These are phyloP conservation scores for Suillus subaureus DNA, from an alignment of 768 basidiomycete genomes.

Conservation along the genomic window DNA sequence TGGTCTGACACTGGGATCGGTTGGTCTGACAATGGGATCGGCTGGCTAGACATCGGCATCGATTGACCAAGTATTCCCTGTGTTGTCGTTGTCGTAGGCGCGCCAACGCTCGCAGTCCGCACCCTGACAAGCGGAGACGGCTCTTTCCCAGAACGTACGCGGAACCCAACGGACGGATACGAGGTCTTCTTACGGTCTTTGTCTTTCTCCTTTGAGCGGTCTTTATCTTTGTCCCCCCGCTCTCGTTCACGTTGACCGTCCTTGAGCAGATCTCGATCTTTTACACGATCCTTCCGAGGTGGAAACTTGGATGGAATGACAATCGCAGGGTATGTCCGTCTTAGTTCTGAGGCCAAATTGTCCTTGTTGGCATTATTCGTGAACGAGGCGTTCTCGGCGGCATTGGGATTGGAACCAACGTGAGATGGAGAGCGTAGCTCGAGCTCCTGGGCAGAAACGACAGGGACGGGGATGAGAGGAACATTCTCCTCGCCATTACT, in stretches of 20 bases:
- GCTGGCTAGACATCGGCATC: slow-evolving; percentile 10
- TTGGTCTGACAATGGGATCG: too few species aligned
- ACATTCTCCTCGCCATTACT: neutral
- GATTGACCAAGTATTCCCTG: slow-evolving; percentile 7
- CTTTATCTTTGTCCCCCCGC: slow-evolving; percentile 4
- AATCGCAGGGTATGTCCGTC: neutral
- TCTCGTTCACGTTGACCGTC: neutral
- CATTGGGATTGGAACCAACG: neutral
- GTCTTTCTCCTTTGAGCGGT: slow-evolving; percentile 34
- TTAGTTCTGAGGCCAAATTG: neutral
- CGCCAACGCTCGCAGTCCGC: slow-evolving; percentile 6
- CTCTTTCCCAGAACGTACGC: slow-evolving; percentile 44
- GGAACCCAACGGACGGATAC: slow-evolving; percentile 50
- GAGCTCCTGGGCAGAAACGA: neutral
- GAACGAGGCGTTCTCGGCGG: neutral
- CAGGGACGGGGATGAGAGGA: neutral
- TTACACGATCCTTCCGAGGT: neutral
- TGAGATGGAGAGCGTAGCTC: neutral
- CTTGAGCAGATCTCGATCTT: neutral
- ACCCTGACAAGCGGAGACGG: slow-evolving; percentile 23
- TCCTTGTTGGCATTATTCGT: neutral
- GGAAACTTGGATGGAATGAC: slow-evolving; percentile 2
- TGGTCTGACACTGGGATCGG: slow-evolving; percentile 9
- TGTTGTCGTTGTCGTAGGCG: slow-evolving; percentile 17
- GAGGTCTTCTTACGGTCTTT: slow-evolving; percentile 43